A percentile compares a stretch with the other conserved stretches of the same genome.
These are phyloP conservation scores for Hebeloma cylindrosporum DNA, from an alignment of 768 basidiomycete genomes.

Conservation along the genomic window DNA sequence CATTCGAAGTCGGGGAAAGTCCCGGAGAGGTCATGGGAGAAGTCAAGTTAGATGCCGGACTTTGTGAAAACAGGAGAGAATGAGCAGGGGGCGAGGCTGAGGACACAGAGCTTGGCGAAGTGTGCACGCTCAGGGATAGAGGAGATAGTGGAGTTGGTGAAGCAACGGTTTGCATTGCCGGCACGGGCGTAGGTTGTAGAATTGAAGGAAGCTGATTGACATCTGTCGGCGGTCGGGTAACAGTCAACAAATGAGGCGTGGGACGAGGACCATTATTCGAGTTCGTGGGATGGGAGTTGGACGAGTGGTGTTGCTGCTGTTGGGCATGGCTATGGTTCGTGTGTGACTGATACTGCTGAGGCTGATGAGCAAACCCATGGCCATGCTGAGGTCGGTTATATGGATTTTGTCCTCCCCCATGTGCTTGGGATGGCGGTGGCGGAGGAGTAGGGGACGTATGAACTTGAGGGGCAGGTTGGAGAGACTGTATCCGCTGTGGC, in stretches of 20 bases:
- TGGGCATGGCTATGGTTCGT: not conserved
- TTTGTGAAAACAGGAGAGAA: slow-evolving; percentile 17
- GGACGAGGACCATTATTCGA: slow-evolving; percentile 11
- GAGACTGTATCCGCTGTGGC: slow-evolving; percentile 16
- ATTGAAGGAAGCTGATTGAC: not conserved
- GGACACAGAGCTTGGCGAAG: slow-evolving; percentile 1
- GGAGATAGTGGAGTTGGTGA: slow-evolving; percentile 12
- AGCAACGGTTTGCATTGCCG: not conserved
- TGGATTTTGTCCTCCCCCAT: slow-evolving; percentile 3
- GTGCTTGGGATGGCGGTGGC: slow-evolving; percentile 6
- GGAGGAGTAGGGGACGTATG: slow-evolving; percentile 8
- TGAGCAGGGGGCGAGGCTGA: slow-evolving; percentile 16
- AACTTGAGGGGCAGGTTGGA: slow-evolving; percentile 7
- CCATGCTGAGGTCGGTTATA: not conserved
- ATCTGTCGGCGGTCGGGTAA: slow-evolving; percentile 17
- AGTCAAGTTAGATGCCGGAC: slow-evolving; percentile 6
- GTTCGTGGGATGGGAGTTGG: not conserved
- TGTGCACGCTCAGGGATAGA: slow-evolving; percentile 3
- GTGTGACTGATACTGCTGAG: not conserved
- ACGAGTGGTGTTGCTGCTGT: not conserved
- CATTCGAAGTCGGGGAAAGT: slow-evolving; percentile 10
- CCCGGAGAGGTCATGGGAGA: slow-evolving; percentile 11
- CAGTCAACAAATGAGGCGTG: slow-evolving; percentile 18
- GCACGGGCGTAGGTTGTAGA: not conserved
- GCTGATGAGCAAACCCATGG: not conserved